These are phyloP conservation scores for Xanthoconium purpureum DNA, from an alignment of 768 basidiomycete genomes.

Conservation along the genomic window DNA sequence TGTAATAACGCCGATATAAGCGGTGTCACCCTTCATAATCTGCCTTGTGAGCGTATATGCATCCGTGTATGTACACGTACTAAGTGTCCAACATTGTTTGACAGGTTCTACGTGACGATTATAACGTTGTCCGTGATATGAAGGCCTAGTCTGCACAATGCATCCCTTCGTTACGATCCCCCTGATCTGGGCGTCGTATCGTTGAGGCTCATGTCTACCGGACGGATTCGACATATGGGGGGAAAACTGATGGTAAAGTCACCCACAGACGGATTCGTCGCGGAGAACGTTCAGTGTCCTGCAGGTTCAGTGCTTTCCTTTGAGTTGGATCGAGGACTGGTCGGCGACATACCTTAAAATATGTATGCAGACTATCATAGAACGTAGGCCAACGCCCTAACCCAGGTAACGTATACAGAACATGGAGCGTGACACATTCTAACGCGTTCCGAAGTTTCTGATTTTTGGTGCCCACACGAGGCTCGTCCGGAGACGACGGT, in stretches of 20 bases:
- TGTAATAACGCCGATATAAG: slow-evolving; percentile 9
- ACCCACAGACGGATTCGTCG: slow-evolving; percentile 22
- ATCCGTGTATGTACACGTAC: not conserved
- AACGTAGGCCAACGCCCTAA: slow-evolving; percentile 4
- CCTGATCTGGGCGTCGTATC: not conserved
- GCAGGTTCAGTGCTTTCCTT: not conserved
- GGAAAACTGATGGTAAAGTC: slow-evolving; percentile 34
- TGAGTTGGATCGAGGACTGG: not conserved
- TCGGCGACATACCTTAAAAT: slow-evolving; percentile 1
- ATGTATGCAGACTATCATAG: slow-evolving; percentile 6
- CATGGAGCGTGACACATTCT: not conserved
- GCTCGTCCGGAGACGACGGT: not conserved
- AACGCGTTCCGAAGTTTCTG: not conserved
- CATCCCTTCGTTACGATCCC: not conserved
- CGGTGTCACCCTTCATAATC: slow-evolving; percentile 14
- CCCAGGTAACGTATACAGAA: slow-evolving; percentile 5
- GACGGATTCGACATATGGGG: slow-evolving; percentile 22
- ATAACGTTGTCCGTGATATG: slow-evolving; percentile 9
- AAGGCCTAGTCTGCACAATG: not conserved
- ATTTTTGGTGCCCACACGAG: slow-evolving; percentile 7
- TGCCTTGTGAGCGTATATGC: slow-evolving; percentile 2
- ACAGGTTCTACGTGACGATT: slow-evolving; percentile 14
- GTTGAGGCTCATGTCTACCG: slow-evolving; percentile 12
- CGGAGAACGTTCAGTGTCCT: slow-evolving; percentile 14
- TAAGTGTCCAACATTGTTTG: not conserved